Conservation (phyloP, 2,329 filamentous ascomycete genomes). For the Myriosclerotinia scirpicola region DNA sequence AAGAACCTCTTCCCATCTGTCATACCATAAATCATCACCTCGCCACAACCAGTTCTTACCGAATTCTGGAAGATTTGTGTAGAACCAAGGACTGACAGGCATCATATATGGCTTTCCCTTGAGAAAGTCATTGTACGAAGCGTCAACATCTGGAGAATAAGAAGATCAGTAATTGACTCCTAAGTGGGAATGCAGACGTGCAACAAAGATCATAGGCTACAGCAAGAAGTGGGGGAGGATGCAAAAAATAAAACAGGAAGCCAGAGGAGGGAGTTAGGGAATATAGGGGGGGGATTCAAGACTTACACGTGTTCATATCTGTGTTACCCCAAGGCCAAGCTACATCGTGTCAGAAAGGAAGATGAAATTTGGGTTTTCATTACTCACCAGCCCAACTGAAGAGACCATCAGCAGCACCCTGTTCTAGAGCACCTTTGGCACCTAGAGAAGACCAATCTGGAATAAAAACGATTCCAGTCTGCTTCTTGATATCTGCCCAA, state of each 20-base stretch:
- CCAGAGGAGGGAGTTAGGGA: too few relatives aligned
- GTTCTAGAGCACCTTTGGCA: not conserved
- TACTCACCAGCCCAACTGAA: constrained; percentile 12
- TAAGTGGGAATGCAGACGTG: not conserved
- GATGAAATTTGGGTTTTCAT: not conserved
- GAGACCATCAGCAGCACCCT: constrained; percentile 9
- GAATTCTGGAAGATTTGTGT: constrained; percentile 36
- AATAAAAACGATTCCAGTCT: constrained; percentile 7
- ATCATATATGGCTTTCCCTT: constrained; percentile 30
- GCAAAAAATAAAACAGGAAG: too few relatives aligned
- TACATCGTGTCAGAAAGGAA: not conserved
- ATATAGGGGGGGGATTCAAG: too few relatives aligned
- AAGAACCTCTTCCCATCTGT: constrained; percentile 46
- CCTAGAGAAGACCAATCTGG: constrained; percentile 19
- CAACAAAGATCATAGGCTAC: not conserved
- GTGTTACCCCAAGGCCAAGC: constrained; percentile 31
- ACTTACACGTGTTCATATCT: constrained; percentile 26
- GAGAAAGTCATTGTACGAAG: constrained; percentile 26
- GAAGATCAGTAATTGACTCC: not conserved
- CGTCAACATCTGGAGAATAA: constrained; percentile 24
- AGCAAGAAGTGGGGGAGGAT: too few relatives aligned
- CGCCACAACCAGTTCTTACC: constrained; percentile 47
- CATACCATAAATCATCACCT: constrained; percentile 43
- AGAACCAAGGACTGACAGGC: constrained; percentile 43
- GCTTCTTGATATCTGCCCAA: constrained; percentile 7